A percentile compares a stretch with the other conserved stretches of the same genome.
Evolutionary conservation across 768 basidiomycete genomes (phyloP).

Genomic region (Amyloporia xantha): DNA sequence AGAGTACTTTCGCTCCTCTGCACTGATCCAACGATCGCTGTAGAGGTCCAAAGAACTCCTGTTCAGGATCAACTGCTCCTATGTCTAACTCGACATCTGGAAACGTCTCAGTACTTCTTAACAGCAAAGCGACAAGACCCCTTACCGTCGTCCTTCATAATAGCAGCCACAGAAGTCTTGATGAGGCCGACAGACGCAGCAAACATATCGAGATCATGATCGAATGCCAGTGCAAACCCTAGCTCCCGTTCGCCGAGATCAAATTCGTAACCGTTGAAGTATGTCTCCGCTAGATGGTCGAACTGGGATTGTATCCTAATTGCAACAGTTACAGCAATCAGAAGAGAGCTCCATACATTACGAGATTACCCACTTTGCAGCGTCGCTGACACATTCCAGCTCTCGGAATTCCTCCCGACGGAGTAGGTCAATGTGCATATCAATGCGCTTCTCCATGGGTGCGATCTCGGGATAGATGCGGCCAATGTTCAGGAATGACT

Average conservation of each 20-base stretch:
- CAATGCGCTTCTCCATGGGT: slow-evolving; percentile 85
- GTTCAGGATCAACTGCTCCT: slow-evolving; percentile 67
- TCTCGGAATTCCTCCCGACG: slow-evolving; percentile 88
- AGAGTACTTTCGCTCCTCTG: slow-evolving; percentile 71
- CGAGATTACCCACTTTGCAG: slow-evolving; percentile 60
- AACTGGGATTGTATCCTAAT: slow-evolving; percentile 91
- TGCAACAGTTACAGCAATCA: no score
- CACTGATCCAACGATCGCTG: slow-evolving; percentile 79
- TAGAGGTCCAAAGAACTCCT: slow-evolving; percentile 75
- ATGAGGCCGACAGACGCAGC: slow-evolving; percentile 86
- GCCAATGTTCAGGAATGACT: slow-evolving; percentile 81
- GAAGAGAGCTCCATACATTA: no score
- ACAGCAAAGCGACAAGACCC: slow-evolving; percentile 2
- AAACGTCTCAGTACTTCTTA: neutral
- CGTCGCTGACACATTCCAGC: slow-evolving; percentile 87
- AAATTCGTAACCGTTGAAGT: slow-evolving; percentile 76
- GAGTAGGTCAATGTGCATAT: slow-evolving; percentile 83
- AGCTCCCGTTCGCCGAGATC: slow-evolving; percentile 90
- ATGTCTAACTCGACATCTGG: slow-evolving; percentile 69
- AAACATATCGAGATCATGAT: slow-evolving; percentile 91
- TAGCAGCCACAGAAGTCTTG: slow-evolving; percentile 73
- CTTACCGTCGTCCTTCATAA: slow-evolving; percentile 74
- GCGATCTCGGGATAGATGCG: slow-evolving; percentile 78
- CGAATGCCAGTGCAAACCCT: slow-evolving; percentile 73
- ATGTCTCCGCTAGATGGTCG: slow-evolving; percentile 84